A percentile compares a stretch with the other conserved stretches of the same genome.
Evolutionary conservation across 2,329 filamentous ascomycete genomes (phyloP).

Genomic region (Colletotrichum tamarilloi): DNA sequence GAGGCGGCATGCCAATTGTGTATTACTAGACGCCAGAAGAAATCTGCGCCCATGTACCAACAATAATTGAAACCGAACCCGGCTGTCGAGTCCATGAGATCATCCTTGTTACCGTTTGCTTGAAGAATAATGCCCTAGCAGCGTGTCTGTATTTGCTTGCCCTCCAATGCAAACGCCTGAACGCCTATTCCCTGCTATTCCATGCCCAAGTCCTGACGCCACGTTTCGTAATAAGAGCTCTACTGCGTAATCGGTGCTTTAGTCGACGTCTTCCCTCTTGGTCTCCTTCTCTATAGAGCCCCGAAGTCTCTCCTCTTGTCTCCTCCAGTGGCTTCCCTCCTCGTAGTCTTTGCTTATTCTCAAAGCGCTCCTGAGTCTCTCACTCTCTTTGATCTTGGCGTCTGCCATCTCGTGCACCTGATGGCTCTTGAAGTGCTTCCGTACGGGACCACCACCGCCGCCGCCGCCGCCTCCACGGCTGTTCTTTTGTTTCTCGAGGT

Average conservation of each 20-base stretch:
- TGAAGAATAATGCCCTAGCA: not conserved
- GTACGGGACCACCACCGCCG: conserved; percentile 47
- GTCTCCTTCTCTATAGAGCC: conserved; percentile 54
- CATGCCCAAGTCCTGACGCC: not conserved
- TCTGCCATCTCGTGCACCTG: conserved; percentile 97
- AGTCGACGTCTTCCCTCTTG: conserved; percentile 37
- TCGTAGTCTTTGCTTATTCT: conserved; percentile 89
- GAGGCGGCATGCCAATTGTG: not conserved
- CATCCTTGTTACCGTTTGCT: not conserved
- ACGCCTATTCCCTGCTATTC: conserved; percentile 9
- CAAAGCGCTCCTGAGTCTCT: conserved; percentile 85
- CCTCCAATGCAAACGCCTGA: conserved; percentile 13
- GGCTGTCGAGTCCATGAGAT: not conserved
- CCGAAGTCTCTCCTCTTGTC: conserved; percentile 77
- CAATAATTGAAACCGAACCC: conserved; percentile 1
- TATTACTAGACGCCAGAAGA: conserved; percentile 25
- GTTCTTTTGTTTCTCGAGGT: conserved; percentile 51
- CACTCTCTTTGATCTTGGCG: conserved; percentile 96
- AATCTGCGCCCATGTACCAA: conserved; percentile 17
- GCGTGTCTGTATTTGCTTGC: not conserved
- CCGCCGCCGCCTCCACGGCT: conserved; percentile 35
- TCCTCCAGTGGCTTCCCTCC: conserved; percentile 87
- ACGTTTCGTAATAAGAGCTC: not conserved
- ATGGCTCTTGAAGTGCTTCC: conserved; percentile 81
- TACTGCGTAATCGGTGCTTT: not conserved